phyloP scores from a whole-genome alignment of 1,139 yeast genomes.

The Kodamaea fungicola region DNA sequence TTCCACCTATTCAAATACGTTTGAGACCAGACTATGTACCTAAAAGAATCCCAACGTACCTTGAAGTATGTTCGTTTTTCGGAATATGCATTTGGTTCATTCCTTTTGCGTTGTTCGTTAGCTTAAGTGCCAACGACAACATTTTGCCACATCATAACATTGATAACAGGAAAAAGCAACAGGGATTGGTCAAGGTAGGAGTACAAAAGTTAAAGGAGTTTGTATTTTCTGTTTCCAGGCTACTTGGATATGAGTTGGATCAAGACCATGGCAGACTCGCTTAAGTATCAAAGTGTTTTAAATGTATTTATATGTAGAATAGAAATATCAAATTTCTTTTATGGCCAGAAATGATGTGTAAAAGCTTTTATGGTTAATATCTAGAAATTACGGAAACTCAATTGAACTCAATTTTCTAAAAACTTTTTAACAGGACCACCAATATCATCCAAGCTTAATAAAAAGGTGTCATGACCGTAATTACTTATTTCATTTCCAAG shows the following conservation, averaged over 20 bases:
- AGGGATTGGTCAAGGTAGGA: constrained; percentile 61
- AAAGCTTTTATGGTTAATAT: no score
- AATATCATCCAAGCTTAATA: constrained; percentile 72
- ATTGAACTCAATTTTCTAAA: constrained; percentile 26
- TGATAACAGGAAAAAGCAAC: constrained; percentile 28
- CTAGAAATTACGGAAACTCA: no score
- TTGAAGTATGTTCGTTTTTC: constrained; percentile 90
- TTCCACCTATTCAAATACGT: constrained; percentile 55
- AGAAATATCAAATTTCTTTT: no score
- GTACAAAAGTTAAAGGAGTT: constrained; percentile 53
- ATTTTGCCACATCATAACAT: constrained; percentile 62
- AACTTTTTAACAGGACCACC: constrained; percentile 74
- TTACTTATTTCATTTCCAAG: constrained; percentile 71
- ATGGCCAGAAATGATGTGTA: no score
- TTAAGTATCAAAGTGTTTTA: constrained; percentile 9
- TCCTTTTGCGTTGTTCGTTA: constrained; percentile 89
- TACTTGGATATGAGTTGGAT: constrained; percentile 63
- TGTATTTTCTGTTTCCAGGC: constrained; percentile 45
- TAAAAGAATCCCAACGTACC: constrained; percentile 74
- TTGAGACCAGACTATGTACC: constrained; percentile 56
- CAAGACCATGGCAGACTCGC: constrained; percentile 53
- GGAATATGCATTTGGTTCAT: constrained; percentile 92
- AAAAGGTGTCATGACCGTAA: constrained; percentile 89
- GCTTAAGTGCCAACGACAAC: constrained; percentile 89
- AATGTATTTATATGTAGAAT: no score